These are phyloP conservation scores for Oryza glaberrima DNA, from an alignment of 176 grass and related monocot species.

Conservation along the genomic window DNA sequence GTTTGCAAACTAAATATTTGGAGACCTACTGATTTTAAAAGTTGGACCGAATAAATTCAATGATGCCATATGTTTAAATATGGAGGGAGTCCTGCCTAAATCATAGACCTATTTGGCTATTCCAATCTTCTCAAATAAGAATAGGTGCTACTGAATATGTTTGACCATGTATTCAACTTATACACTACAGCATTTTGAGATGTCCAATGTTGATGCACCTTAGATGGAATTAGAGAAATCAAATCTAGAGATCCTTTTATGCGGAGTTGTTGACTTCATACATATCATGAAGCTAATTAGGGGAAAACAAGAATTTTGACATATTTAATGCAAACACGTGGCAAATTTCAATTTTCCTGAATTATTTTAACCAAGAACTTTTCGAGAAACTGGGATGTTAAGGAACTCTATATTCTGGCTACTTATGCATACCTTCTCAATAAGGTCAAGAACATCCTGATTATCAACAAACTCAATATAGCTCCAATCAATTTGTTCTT, in stretches of 20 bases:
- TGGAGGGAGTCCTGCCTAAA: not conserved
- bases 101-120: not conserved
- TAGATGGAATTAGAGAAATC: constrained; percentile 25
- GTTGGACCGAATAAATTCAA: too few species aligned
- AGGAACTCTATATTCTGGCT: not conserved
- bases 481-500: constrained; percentile 99
- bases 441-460: constrained; percentile 99
- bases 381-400: not conserved
- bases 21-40: too few species aligned
- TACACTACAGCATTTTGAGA: not conserved
- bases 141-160: not conserved
- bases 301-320: not conserved
- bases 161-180: constrained; percentile 16
- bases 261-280: not conserved
- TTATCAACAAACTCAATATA: constrained; percentile 99
- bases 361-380: not conserved
- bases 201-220: not conserved
- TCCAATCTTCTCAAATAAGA: not conserved
- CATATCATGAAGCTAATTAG: not conserved
- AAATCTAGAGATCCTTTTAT: constrained; percentile 23
- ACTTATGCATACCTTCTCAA: constrained; percentile 81
- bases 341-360: not conserved
- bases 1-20: too few species aligned
- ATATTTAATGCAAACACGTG: not conserved
- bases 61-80: too few species aligned